Base-by-base conservation (phyloP, 1,284 basidiomycete genomes). In the Sporisorium sorghi region DNA sequence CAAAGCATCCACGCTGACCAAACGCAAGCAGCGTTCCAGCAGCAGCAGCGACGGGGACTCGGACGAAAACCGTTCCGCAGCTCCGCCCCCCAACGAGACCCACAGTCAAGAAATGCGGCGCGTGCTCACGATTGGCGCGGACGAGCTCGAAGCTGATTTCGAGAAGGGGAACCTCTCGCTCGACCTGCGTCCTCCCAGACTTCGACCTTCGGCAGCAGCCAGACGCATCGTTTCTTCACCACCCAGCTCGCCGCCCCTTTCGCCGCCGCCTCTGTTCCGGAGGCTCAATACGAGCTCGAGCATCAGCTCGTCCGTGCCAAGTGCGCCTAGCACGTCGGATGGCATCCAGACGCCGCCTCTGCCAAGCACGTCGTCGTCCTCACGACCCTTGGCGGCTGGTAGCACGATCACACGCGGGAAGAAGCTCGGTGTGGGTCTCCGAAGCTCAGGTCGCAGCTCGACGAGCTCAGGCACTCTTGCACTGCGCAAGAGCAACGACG, bases 1-100 rank as follows among this genome's bases (percentile, higher is more conserved):
- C 32, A 77, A 70, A 44, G 83, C 82, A 3, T 73, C 73, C n/a
- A 73, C 71, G 17, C 51, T 84, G n/a, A 40, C 67, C 33, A 62
- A 58, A 23, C 61, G 62, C 32, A 66, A 67, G 53, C 28, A 32
- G 24, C 12, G 46, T 23, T 19, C 23, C 30, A 52, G 21, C 24
- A 52, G 21, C 24, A 65, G 59, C 24, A 65, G 59, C 48, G 48
- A 60, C 12, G 63, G 68, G 7, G 59, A 74, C 15, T 46, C 28
- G 33, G 53, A 59, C 26, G n/a, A 11, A 10, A 47, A 42, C 32
- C 44, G 37, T 19, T 8, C 37, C 19, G n/a, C 6, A 60, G 30
- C 15, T 5, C 44, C 43, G 5, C 57, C 54, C 3, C 23, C 48
- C 15, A 50, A 62, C 28, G 65, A 69, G 33, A 72, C 69, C 11